Evolutionary conservation across 2,329 filamentous ascomycete species (phyloP).

Genomic region (Tympanopsis confertula): DNA sequence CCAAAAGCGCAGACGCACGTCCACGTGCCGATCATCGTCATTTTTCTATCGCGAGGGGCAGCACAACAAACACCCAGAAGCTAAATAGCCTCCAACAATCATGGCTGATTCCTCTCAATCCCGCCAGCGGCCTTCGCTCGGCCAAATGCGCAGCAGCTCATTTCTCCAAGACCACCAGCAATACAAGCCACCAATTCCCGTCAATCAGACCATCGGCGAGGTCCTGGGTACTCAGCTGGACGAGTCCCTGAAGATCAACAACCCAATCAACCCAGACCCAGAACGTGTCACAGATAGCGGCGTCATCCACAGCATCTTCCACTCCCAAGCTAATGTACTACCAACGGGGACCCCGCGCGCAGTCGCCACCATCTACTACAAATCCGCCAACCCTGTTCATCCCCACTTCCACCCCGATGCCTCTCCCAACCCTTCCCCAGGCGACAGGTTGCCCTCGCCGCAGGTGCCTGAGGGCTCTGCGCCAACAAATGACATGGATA

Average conservation of each 20-base stretch:
- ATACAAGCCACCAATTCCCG: conserved; percentile 23
- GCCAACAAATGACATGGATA: conserved; percentile 34
- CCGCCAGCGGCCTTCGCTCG: too few relatives aligned
- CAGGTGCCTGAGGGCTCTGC: conserved; percentile 29
- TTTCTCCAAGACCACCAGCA: conserved; percentile 34
- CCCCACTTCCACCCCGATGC: conserved; percentile 33
- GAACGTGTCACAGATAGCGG: conserved; percentile 27
- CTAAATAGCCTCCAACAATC: too few relatives aligned
- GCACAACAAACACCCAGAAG: too few relatives aligned
- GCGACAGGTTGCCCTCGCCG: conserved; percentile 24
- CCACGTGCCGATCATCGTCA: too few relatives aligned
- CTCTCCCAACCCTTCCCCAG: conserved; percentile 19
- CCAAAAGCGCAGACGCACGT: too few relatives aligned
- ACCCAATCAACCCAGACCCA: conserved; percentile 23
- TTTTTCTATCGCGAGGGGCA: too few relatives aligned
- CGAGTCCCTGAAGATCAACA: conserved; percentile 12
- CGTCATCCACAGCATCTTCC: conserved; percentile 30
- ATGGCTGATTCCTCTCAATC: too few relatives aligned
- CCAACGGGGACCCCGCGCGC: conserved; percentile 25
- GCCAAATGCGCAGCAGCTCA: too few relatives aligned
- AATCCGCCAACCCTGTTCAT: conserved; percentile 25
- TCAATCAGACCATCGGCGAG: conserved; percentile 20
- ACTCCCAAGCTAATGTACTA: conserved; percentile 22
- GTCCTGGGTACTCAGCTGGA: conserved; percentile 18
- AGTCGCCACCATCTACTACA: conserved; percentile 35